Conservation (phyloP, 352 stramenopile species). For the Bremia lactucae region DNA sequence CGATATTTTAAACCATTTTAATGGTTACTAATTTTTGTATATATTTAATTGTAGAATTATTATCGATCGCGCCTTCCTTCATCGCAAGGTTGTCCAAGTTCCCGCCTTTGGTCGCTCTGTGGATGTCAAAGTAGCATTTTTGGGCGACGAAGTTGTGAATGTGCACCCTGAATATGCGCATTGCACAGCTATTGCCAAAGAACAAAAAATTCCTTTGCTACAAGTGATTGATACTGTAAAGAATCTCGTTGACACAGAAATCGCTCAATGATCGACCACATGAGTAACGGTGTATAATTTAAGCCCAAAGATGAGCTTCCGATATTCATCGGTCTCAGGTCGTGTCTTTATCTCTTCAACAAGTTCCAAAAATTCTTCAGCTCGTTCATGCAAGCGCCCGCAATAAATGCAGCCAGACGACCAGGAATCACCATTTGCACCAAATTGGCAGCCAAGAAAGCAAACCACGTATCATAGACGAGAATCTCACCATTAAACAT, state of each 20-base stretch:
- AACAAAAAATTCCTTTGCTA: slow-evolving; percentile 30
- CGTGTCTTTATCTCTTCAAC: slow-evolving; percentile 31
- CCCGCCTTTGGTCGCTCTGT: slow-evolving; percentile 33
- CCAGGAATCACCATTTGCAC: slow-evolving; percentile 21
- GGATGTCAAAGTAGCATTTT: slow-evolving; percentile 49
- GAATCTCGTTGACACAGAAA: slow-evolving; percentile 19
- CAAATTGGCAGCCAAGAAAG: slow-evolving; percentile 23
- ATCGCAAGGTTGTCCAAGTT: slow-evolving; percentile 40
- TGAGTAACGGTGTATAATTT: not conserved
- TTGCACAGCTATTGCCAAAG: slow-evolving; percentile 55
- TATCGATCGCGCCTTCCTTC: slow-evolving; percentile 47
- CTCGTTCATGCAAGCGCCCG: slow-evolving; percentile 24
- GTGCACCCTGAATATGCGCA: slow-evolving; percentile 77
- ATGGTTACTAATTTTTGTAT: not conserved
- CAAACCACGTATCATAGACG: slow-evolving; percentile 39
- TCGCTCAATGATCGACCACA: not conserved
- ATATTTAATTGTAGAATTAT: slow-evolving; percentile 24
- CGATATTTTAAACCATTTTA: no score
- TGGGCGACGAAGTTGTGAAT: slow-evolving; percentile 45
- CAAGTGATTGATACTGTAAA: slow-evolving; percentile 54
- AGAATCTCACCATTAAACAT: slow-evolving; percentile 53
- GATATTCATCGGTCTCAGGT: no score
- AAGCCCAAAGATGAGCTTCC: no score
- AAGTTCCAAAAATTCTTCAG: slow-evolving; percentile 27
- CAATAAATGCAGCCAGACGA: slow-evolving; percentile 16